Conservation (phyloP, 2,329 filamentous ascomycete species). For the Fusarium acutatum region DNA sequence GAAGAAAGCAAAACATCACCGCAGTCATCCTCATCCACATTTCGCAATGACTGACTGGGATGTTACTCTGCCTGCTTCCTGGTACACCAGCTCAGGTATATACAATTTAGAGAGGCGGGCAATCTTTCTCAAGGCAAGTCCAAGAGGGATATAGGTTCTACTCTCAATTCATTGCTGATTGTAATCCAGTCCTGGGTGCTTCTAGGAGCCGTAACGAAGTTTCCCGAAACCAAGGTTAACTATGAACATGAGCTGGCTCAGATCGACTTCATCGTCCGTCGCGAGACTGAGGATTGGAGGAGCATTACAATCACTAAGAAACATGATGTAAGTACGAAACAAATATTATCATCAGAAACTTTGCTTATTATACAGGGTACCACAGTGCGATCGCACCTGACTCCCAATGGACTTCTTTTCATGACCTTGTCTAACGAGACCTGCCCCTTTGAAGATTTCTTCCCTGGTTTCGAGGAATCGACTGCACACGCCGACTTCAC, state of each 20-base stretch:
- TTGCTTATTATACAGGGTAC: neutral
- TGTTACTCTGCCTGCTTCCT: neutral
- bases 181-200: neutral
- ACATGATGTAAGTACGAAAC: fast-evolving
- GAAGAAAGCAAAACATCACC: neutral
- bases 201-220: neutral
- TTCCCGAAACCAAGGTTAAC: neutral
- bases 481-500: neutral
- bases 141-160: fast-evolving
- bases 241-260: neutral
- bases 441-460: neutral
- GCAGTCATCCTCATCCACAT: fast-evolving
- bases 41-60: neutral
- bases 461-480: neutral
- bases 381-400: neutral
- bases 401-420: neutral
- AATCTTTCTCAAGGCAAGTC: neutral
- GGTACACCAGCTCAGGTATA: neutral
- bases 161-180: fast-evolving
- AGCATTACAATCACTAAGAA: neutral
- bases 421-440: neutral
- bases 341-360: fast-evolving
- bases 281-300: neutral
- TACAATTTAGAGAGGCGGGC: neutral
- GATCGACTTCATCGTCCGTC: neutral